Base-by-base conservation (phyloP, 805 yeast species). In the Millerago galiae region DNA sequence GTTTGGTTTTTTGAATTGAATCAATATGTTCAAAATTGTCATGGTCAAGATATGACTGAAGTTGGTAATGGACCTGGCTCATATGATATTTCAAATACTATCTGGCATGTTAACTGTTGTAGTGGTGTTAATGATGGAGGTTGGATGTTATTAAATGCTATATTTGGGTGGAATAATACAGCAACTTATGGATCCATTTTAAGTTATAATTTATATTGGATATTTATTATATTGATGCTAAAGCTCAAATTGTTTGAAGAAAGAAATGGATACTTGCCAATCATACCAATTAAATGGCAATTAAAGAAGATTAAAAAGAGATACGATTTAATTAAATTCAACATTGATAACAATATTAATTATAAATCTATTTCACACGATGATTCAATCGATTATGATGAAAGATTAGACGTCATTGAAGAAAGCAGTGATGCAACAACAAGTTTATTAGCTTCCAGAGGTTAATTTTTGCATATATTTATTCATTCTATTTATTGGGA, bases 21-120 rank as follows among this genome's bases (percentile, higher is more conserved):
- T 60, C 63, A 64, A 37, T 89, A 78, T 60, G 88, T 88, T 44
- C 75, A 75, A 44, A 65, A 63, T 47, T 89, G 95, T 56, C 74
- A 74, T 42, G 96, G 96, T 3, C 77, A 79, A 55, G 96, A 89
- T 55, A 83, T 87, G 58, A 72, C 85, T 31, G 97, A 89, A 63
- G 74, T 81, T 2, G 96, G 97, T 2, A 81, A 81, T 38, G 97
- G 97, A 0, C 96, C 96, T 0, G 97, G 97, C 0, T 83, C 95
- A 0, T 89, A 89, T 58, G 95, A 89, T 56, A 80, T 88, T 28
- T 52, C 75, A 15, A 75, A 71, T 35, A 77, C 90, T 9, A 81
- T 89, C 2, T 89, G 97, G 97, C 97, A 89, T 61, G 95, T 89
- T 25, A 87, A 89, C 64, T 88, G 96, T 61, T 89, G 97, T 65